These are phyloP conservation scores for Gonapodya sp. DNA, from an alignment of 192 early-diverging fungal species.

Conservation along the genomic window DNA sequence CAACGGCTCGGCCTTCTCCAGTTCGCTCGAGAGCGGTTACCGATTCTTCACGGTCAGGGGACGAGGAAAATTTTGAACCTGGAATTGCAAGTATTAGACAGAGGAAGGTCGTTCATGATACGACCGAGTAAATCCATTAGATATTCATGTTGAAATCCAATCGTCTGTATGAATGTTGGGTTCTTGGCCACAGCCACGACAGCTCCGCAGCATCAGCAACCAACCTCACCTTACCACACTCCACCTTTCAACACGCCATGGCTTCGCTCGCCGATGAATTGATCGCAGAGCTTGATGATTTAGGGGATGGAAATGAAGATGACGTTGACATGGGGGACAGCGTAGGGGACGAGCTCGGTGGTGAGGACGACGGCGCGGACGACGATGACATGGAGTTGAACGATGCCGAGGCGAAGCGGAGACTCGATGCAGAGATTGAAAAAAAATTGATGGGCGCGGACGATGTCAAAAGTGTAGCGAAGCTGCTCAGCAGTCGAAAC, in stretches of 20 bases:
- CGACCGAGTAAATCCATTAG: not conserved
- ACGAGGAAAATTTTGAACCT: not conserved
- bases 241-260: not conserved
- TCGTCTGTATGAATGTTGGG: too few species aligned
- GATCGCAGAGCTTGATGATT: constrained; percentile 76
- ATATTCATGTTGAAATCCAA: too few species aligned
- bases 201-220: not conserved
- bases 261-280: constrained; percentile 34
- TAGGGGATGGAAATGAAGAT: constrained; percentile 34
- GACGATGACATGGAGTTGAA: constrained; percentile 40
- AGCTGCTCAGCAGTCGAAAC: constrained; percentile 46
- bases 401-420: constrained; percentile 35
- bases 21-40: not conserved
- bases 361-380: constrained; percentile 31
- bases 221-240: not conserved
- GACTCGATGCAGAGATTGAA: constrained; percentile 20
- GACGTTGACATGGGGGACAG: constrained; percentile 20
- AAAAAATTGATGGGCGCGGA: constrained; percentile 27
- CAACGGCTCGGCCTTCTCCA: not conserved
- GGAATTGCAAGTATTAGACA: too few species aligned
- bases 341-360: constrained; percentile 24
- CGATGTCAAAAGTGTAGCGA: constrained; percentile 55
- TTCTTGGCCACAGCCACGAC: too few species aligned
- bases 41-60: too few species aligned
- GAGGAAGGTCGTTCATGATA: not conserved